These are phyloP conservation scores for Naganishia sp. DNA, from an alignment of 1,284 basidiomycete genomes.

Conservation along the genomic window DNA sequence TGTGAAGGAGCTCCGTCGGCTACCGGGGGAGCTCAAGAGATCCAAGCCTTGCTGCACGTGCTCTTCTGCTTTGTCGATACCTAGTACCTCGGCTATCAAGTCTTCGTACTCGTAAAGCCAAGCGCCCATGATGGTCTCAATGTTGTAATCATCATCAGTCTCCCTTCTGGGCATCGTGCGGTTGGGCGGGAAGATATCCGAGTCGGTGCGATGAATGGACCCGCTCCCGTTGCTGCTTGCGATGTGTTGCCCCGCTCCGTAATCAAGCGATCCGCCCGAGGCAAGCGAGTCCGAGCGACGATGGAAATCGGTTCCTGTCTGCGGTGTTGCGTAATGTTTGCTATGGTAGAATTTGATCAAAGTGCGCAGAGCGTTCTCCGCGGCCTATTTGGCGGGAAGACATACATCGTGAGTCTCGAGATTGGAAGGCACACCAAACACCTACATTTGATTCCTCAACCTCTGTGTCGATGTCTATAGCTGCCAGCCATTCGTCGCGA, in stretches of 20 bases:
- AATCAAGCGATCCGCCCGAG: constrained; percentile 37
- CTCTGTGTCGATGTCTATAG: constrained; percentile 87
- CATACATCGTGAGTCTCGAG: constrained; percentile 19
- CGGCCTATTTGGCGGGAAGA: constrained; percentile 5
- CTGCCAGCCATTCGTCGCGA: constrained; percentile 95
- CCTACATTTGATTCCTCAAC: constrained; percentile 61
- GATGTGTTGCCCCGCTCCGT: constrained; percentile 10
- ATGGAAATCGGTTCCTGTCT: constrained; percentile 28
- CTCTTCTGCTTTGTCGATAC: constrained; percentile 33
- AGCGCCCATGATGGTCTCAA: constrained; percentile 57
- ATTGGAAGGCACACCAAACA: not conserved
- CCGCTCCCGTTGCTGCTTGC: constrained; percentile 1
- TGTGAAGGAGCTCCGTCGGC: constrained; percentile 10
- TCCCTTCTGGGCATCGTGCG: constrained; percentile 46
- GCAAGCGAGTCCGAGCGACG: constrained; percentile 36
- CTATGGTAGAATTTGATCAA: constrained; percentile 81
- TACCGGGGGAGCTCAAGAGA: constrained; percentile 9
- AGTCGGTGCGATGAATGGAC: constrained; percentile 40
- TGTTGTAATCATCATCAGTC: constrained; percentile 50
- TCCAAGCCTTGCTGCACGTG: constrained; percentile 25
- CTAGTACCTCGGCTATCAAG: constrained; percentile 58
- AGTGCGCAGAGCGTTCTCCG: constrained; percentile 87
- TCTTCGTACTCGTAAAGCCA: constrained; percentile 61
- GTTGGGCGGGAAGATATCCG: constrained; percentile 58
- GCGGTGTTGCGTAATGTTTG: constrained; percentile 42